Evolutionary conservation across 139 green algal genomes (phyloP).

Genomic region (Chlamydomonas applanata): DNA sequence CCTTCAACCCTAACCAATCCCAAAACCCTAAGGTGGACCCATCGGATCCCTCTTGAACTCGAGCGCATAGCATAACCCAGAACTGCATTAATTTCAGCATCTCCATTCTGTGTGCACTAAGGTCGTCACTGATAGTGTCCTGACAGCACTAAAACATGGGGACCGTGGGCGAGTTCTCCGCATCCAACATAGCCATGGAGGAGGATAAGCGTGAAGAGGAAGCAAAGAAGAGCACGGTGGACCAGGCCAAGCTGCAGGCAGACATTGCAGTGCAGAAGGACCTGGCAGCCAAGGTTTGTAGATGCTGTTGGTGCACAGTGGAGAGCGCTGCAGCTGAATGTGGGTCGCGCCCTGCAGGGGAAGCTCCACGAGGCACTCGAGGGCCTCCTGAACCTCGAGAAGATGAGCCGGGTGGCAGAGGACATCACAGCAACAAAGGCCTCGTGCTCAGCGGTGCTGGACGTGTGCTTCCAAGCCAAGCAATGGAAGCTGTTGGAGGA

Average conservation of each 20-base stretch:
- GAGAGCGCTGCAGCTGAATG: not conserved
- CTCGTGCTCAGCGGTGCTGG: slow-evolving; percentile 80
- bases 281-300: slow-evolving; percentile 39
- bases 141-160: no score
- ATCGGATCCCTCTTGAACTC: no score
- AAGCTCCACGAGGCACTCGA: slow-evolving; percentile 66
- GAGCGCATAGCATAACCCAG: no score
- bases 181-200: slow-evolving; percentile 47
- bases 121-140: no score
- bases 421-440: slow-evolving; percentile 79
- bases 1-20: no score
- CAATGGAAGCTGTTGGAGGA: slow-evolving; percentile 93
- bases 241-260: slow-evolving; percentile 56
- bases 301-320: not conserved
- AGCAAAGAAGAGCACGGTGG: slow-evolving; percentile 43
- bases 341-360: not conserved
- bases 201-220: slow-evolving; percentile 57
- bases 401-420: slow-evolving; percentile 76
- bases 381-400: slow-evolving; percentile 82
- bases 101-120: no score
- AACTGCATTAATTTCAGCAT: no score
- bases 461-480: slow-evolving; percentile 67
- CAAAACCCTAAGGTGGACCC: no score
- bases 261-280: slow-evolving; percentile 47
- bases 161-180: slow-evolving; percentile 53